Base-by-base conservation (phyloP, 192 early-diverging fungal species). In the Bifiguratus adelaidae region DNA sequence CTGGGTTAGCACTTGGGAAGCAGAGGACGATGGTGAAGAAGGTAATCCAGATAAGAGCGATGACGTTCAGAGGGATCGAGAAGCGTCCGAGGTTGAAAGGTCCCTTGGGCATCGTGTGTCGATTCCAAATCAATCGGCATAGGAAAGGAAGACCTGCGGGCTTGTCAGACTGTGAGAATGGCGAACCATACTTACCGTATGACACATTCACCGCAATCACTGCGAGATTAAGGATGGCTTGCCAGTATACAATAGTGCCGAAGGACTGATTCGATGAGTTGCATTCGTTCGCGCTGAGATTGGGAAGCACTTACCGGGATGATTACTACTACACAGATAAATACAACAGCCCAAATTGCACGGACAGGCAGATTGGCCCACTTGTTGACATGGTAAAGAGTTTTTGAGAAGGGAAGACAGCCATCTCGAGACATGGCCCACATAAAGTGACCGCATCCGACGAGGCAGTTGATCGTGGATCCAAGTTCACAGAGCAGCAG, bases 391-490 rank as follows among this genome's bases (percentile, higher is more conserved):
- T 44, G 41, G 20, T 67, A 63, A 13, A 63, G 58, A 40, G 55
- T 63, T 13, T 52, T 55, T 13, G 69, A 67, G 20, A 55, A 55
- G 3, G 69, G 69, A 27, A 72, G 56, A 30, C 61, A 62, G 15
- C 65, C 61, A 47, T 72, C 69, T n/a, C 69, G 69, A 21, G 69
- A 52, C 42, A 72, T 58, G 6, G 69, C 65, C 24, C 63, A 72
- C 19, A 72, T 58, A 41, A 72, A 57, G n/a, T 66, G 69, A 19
- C 58, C 55, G 28, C 53, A 58, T 48, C 61, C 69, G 1, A 63
- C 47, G 7, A 60, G 48, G 1, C 51, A 64, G 7, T 66, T 61
- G 36, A 52, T 58, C n/a, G 63, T 52, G 12, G 61, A 67, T 26
- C 62, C 66, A 19, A 72, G 61, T 37, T 72, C 65, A 21, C 52